Evolutionary conservation across 768 basidiomycete species (phyloP).

Genomic region (Strobilomyces confusus): DNA sequence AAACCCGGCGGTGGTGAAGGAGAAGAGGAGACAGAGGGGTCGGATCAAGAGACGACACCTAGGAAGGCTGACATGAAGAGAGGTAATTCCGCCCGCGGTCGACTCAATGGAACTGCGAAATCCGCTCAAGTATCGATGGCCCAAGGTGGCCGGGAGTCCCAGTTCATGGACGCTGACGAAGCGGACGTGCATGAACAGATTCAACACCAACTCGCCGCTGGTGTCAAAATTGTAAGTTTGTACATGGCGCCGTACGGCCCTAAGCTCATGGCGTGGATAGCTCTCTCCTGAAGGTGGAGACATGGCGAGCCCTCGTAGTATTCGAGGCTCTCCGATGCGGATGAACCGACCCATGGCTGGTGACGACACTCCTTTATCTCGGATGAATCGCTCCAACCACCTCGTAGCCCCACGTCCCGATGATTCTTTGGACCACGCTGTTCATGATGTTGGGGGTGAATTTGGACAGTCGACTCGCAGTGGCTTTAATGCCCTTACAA

Average conservation of each 20-base stretch:
- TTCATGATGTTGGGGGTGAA: conserved; percentile 56
- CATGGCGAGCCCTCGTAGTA: conserved; percentile 61
- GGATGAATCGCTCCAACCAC: conserved; percentile 39
- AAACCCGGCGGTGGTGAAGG: conserved; percentile 32
- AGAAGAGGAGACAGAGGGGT: conserved; percentile 34
- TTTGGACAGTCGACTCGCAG: conserved; percentile 45
- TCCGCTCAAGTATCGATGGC: conserved; percentile 37
- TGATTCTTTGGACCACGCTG: conserved; percentile 40
- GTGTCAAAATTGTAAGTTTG: conserved; percentile 59
- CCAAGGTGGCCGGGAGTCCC: conserved; percentile 60
- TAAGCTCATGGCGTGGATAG: conserved; percentile 35
- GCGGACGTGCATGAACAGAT: conserved; percentile 81
- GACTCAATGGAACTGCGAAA: conserved; percentile 24
- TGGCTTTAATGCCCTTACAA: conserved; percentile 35
- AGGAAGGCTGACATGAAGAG: conserved; percentile 48
- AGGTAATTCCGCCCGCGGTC: conserved; percentile 30
- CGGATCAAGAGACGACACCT: conserved; percentile 53
- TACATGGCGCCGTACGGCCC: background rate
- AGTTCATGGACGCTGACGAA: conserved; percentile 90
- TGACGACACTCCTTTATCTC: conserved; percentile 38
- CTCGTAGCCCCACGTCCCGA: conserved; percentile 43
- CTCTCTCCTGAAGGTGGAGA: conserved; percentile 60
- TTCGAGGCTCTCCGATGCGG: conserved; percentile 64
- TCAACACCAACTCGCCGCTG: conserved; percentile 76
- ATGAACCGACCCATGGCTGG: conserved; percentile 34